These are phyloP conservation scores for Eucalyptus marginata DNA, from an alignment of 345 rosid genomes.

Conservation along the genomic window DNA sequence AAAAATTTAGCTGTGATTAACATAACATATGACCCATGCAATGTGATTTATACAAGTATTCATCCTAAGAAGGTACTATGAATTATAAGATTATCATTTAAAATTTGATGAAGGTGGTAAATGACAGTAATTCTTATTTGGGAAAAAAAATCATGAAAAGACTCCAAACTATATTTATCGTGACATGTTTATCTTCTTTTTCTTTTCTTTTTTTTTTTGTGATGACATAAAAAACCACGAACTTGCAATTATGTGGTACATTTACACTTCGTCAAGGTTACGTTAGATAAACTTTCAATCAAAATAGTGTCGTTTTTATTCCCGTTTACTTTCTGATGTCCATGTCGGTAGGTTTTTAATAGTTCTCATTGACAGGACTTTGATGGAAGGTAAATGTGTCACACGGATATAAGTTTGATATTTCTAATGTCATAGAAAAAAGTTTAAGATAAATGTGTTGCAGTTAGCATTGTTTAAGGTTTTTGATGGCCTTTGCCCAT, in stretches of 20 bases:
- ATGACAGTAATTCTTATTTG: background rate
- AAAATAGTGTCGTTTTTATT: too few species aligned
- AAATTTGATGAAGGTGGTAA: background rate
- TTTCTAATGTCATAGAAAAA: too few species aligned
- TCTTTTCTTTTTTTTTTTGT: too few species aligned
- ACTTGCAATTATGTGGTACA: too few species aligned
- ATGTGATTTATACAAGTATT: background rate
- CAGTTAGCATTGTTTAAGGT: too few species aligned
- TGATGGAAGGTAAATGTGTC: background rate
- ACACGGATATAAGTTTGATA: fast-evolving
- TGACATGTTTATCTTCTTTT: too few species aligned
- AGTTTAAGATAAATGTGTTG: fast-evolving
- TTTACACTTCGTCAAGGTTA: too few species aligned
- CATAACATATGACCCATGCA: background rate
- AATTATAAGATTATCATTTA: too few species aligned
- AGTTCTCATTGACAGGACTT: background rate
- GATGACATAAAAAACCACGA: too few species aligned
- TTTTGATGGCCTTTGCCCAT: background rate
- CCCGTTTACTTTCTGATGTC: too few species aligned
- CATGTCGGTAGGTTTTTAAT: fast-evolving
- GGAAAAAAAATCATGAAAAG: background rate
- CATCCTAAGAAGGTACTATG: background rate
- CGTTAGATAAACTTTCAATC: too few species aligned
- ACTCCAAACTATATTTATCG: fast-evolving
- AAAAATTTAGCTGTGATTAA: background rate